These are phyloP conservation scores for Cryphonectria carpinicola DNA, from an alignment of 2,329 filamentous ascomycete species.

Conservation along the genomic window DNA sequence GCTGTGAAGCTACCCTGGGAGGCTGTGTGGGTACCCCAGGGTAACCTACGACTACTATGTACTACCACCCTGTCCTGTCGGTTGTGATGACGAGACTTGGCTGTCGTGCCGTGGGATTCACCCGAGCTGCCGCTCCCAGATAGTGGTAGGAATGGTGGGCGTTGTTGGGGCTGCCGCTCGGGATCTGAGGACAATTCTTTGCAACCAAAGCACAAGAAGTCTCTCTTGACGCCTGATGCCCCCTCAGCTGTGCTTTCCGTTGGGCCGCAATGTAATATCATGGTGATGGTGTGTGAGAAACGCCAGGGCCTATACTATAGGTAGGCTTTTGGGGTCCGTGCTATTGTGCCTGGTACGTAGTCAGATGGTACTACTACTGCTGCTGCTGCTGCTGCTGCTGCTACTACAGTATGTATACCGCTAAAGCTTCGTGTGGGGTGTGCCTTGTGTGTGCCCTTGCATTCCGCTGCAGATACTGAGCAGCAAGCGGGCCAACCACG, in stretches of 20 bases:
- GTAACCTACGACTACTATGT: not conserved
- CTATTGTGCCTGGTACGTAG: not conserved
- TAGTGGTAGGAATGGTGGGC: not conserved
- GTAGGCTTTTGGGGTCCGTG: not conserved
- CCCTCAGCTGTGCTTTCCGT: not conserved
- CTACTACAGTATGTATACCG: slow-evolving; percentile 4
- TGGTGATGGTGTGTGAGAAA: not conserved
- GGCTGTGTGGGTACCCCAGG: slow-evolving; percentile 1
- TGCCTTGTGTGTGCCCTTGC: not conserved
- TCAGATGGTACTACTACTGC: not conserved
- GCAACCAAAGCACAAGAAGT: not conserved
- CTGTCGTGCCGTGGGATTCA: not conserved
- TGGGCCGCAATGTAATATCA: not conserved
- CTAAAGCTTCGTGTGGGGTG: slow-evolving; percentile 6
- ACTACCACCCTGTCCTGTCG: slow-evolving; percentile 2
- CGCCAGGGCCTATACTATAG: not conserved
- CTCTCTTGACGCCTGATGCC: not conserved
- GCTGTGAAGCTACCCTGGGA: slow-evolving; percentile 8
- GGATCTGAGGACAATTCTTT: not conserved
- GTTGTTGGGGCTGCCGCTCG: not conserved
- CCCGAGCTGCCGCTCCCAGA: not conserved
- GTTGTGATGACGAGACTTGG: not conserved
- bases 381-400: no score
- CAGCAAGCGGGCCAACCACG: slow-evolving; percentile 14
- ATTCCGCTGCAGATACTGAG: slow-evolving; percentile 7